These are phyloP conservation scores for Raddia distichophylla DNA, from an alignment of 176 grass and related monocot species.

Conservation along the genomic window DNA sequence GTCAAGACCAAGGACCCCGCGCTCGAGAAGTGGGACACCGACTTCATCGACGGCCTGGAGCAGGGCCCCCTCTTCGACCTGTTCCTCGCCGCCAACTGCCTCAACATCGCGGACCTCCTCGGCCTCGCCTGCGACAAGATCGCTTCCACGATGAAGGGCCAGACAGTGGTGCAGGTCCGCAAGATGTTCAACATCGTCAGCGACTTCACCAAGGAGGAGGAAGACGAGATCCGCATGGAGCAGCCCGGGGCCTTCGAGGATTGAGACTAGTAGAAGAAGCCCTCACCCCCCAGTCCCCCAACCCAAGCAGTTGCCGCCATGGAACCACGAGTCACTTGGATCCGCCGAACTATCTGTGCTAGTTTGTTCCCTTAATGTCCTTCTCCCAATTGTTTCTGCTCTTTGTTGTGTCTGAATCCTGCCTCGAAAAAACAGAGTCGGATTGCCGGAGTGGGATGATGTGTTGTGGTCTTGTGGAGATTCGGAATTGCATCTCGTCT, in stretches of 20 bases:
- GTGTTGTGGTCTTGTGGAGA: too few species aligned
- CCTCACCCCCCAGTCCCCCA: not conserved
- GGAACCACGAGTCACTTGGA: constrained; percentile 1
- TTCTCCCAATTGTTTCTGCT: too few species aligned
- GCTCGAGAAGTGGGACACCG: not conserved
- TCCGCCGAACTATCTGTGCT: too few species aligned
- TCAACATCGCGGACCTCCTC: constrained; percentile 5
- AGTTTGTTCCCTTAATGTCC: too few species aligned
- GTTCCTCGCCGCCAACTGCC: not conserved
- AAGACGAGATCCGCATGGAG: not conserved
- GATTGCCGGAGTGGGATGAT: too few species aligned
- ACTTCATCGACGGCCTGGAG: not conserved
- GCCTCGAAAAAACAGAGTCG: too few species aligned
- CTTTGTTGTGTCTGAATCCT: too few species aligned
- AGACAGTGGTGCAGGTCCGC: constrained; percentile 12
- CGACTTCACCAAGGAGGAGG: not conserved
- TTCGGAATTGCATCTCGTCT: too few species aligned
- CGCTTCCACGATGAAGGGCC: constrained; percentile 9
- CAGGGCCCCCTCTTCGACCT: constrained; percentile 8
- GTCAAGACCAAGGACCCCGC: not conserved
- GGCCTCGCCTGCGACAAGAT: not conserved
- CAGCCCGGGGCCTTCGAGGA: not conserved
- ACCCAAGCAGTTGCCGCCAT: constrained; percentile 2
- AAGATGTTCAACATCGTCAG: not conserved
- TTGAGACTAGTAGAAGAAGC: not conserved